phyloP scores from a whole-genome alignment of 73 alveolate species.

The Effrenium voratum region DNA sequence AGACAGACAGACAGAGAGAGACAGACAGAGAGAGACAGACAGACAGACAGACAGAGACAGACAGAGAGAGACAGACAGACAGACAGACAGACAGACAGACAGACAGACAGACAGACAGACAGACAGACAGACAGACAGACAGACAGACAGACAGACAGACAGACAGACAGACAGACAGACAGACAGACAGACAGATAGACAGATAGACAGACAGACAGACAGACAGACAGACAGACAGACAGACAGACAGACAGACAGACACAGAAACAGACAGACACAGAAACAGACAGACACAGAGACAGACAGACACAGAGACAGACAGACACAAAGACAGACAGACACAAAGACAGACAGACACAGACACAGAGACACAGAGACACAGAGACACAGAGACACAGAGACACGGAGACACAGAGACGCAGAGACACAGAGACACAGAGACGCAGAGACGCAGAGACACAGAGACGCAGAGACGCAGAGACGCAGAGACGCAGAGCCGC shows the following conservation, averaged over 20 bases:
- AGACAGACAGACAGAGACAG: not conserved
- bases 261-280: too few relatives aligned
- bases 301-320: not conserved
- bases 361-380: too few relatives aligned
- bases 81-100: not conserved
- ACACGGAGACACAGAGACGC: too few relatives aligned
- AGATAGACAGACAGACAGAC: not conserved
- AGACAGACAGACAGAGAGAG: not conserved
- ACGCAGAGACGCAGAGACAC: too few relatives aligned
- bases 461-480: too few relatives aligned
- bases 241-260: not conserved
- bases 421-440: too few relatives aligned
- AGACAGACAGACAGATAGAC: too few relatives aligned
- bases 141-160: not conserved
- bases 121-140: not conserved
- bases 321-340: too few relatives aligned
- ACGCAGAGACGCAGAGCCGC: too few relatives aligned
- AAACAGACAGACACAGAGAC: slow-evolving; percentile 4
- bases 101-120: slow-evolving; percentile 4
- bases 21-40: not conserved
- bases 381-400: too few relatives aligned
- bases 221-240: not conserved
- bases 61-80: not conserved
- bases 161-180: not conserved
- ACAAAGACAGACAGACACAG: too few relatives aligned